Percentiles rank a stretch among this genome's conserved stretches.
phyloP scores from a whole-genome alignment of 169 alveolate species.

The Cryptosporidium bovis region DNA sequence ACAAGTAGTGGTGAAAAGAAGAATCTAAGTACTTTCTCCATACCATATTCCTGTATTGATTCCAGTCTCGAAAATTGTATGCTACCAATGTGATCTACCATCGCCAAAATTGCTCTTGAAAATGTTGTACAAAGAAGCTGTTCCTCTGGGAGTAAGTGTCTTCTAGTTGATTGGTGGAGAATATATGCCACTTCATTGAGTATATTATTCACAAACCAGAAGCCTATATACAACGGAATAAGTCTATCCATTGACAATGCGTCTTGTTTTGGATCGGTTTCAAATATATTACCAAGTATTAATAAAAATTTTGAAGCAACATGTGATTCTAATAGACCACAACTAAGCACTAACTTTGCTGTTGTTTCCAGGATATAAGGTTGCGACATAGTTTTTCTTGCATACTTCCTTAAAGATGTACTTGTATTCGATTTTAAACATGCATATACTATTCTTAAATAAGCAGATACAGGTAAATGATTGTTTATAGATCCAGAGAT shows the following conservation, averaged over 20 bases:
- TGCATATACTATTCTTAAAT: slow-evolving; percentile 47
- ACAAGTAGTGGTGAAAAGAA: slow-evolving; percentile 18
- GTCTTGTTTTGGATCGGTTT: slow-evolving; percentile 7
- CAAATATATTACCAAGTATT: slow-evolving; percentile 29
- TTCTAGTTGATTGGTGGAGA: slow-evolving; percentile 57
- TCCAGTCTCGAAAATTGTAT: slow-evolving; percentile 47
- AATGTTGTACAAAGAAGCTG: slow-evolving; percentile 48
- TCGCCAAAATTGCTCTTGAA: slow-evolving; percentile 40
- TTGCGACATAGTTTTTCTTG: slow-evolving; percentile 12
- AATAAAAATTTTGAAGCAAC: slow-evolving; percentile 65
- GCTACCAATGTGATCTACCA: slow-evolving; percentile 16
- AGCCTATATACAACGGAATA: slow-evolving; percentile 38
- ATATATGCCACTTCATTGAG: slow-evolving; percentile 33
- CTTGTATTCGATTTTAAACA: slow-evolving; percentile 48
- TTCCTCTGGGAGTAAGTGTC: slow-evolving; percentile 26
- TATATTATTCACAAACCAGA: slow-evolving; percentile 53
- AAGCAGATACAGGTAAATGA: slow-evolving; percentile 55
- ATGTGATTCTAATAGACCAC: slow-evolving; percentile 63
- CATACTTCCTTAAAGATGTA: slow-evolving; percentile 11
- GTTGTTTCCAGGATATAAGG: slow-evolving; percentile 47
- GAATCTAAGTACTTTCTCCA: slow-evolving; percentile 35
- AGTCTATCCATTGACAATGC: slow-evolving; percentile 64
- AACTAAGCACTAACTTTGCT: slow-evolving; percentile 44
- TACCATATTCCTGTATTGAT: slow-evolving; percentile 37
- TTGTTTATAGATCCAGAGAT: slow-evolving; percentile 39